Conservation (phyloP, 2,329 filamentous ascomycete genomes). For the Rosellinia necatrix region DNA sequence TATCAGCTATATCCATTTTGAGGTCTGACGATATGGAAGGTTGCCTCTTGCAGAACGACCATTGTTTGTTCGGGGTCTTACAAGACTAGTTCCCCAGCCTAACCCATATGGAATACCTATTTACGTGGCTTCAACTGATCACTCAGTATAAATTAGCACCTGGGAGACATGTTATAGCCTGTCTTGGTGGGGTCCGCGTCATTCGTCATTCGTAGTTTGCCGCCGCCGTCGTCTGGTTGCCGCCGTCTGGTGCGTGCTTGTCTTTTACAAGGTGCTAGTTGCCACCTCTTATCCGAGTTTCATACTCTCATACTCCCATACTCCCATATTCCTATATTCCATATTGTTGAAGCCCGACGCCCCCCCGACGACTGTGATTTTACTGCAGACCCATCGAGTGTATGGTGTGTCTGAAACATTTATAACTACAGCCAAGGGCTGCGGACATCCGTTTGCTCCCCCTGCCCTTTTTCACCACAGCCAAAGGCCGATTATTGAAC, state of each 20-base stretch:
- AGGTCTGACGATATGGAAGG: background rate
- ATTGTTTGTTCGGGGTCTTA: background rate
- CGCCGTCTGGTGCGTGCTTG: too few relatives aligned
- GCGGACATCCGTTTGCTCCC: background rate
- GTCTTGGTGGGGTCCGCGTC: slow-evolving; percentile 12
- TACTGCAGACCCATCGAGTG: background rate
- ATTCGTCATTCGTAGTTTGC: too few relatives aligned
- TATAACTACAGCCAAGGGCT: background rate
- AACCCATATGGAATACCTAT: background rate
- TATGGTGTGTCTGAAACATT: background rate
- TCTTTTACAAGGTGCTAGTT: too few relatives aligned
- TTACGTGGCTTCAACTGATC: slow-evolving; percentile 12
- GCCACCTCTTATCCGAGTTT: background rate
- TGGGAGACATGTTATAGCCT: slow-evolving; percentile 8
- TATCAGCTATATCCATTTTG: background rate
- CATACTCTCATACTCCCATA: background rate
- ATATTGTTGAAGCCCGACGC: slow-evolving; percentile 15
- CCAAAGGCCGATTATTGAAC: too few relatives aligned
- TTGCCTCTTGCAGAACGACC: background rate
- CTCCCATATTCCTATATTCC: too few relatives aligned
- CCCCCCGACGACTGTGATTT: background rate
- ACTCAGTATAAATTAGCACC: background rate
- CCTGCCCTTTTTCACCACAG: background rate
- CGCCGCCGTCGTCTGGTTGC: too few relatives aligned
- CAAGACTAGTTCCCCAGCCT: too few relatives aligned